Evolutionary conservation across 352 stramenopile genomes (phyloP), one percentile per base, ranked within the genome.

Genomic region (Globisporangium irregulare): DNA sequence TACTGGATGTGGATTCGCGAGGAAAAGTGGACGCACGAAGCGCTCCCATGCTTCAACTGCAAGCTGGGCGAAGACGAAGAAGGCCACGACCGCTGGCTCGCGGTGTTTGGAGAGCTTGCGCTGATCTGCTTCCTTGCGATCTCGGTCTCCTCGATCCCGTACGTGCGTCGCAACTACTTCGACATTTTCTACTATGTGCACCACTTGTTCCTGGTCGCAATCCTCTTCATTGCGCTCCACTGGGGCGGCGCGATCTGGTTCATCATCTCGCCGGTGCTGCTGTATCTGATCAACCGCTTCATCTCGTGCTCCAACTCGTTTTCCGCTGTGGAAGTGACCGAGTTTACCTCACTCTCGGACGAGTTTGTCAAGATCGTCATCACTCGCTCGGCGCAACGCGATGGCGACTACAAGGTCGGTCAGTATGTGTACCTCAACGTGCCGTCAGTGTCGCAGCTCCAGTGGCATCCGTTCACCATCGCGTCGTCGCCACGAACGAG

Each of bases 1-100:
- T 78, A 70, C 53, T 68, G 50, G 27, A 56, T 69, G 15, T 79
- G 69, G 54, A 55, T 73, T 1, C 68, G 56, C 36, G 32, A 69
- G 32, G 43, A 62, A 27, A 73, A 59, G 54, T 79, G 62, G 64
- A 22, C 27, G 4, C 32, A 68, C 4, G 38, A 77, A 14, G 55
- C 68, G 3, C 67, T 79, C 7, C 77, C 77, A 15, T 84, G 77
- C 34, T 76, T 79, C 43, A 51, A 77, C 50, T 81, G 77, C 58
- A 22, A 61, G 4, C 50, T 80, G 7, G 22, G 50, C 0, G 62
- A 41, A 1, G 41, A 60, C 7, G 48, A 51, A 43, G 25, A 55
- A 14, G 68, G 69, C 51, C 55, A 67, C 25, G 15, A 53, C 10
- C 53, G 46, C 4, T 79, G 73, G 75, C 41, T 70, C 41, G 76